phyloP scores from a whole-genome alignment of 1,139 yeast species.

The Pneumocystis murina region DNA sequence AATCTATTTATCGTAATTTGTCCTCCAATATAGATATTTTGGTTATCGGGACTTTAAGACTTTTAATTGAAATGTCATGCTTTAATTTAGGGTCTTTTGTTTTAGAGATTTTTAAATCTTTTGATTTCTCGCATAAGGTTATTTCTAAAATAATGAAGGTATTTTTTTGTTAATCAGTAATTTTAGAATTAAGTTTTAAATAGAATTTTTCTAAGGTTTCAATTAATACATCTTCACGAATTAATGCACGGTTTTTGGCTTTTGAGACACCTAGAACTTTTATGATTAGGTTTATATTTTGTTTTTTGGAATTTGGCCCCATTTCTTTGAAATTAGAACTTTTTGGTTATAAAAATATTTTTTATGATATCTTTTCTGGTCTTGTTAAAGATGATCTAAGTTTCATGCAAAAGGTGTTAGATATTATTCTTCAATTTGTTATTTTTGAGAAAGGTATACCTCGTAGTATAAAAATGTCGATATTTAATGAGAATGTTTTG shows the following conservation, averaged over 20 bases:
- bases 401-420: conserved; percentile 30
- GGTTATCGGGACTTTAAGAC: conserved; percentile 45
- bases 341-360: background rate
- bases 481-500: conserved; percentile 66
- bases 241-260: conserved; percentile 20
- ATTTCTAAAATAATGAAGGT: conserved; percentile 25
- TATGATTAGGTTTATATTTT: conserved; percentile 45
- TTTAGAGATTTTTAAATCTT: conserved; percentile 44
- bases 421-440: conserved; percentile 35
- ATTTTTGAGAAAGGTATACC: conserved; percentile 47
- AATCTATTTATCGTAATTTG: conserved; percentile 55
- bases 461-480: conserved; percentile 55
- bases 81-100: conserved; percentile 38
- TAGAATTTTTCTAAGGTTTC: conserved; percentile 34
- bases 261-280: conserved; percentile 2
- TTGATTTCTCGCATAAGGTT: conserved; percentile 59
- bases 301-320: conserved; percentile 35
- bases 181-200: conserved; percentile 20
- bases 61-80: conserved; percentile 39
- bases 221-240: conserved; percentile 10
- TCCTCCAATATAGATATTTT: conserved; percentile 42
- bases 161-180: conserved; percentile 21
- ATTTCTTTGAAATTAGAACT: conserved; percentile 44
- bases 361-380: conserved; percentile 18
- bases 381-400: conserved; percentile 36